A percentile compares a stretch with the other conserved stretches of the same genome.
Conservation (phyloP, 768 basidiomycete species). For the Mycena vulgaris region DNA sequence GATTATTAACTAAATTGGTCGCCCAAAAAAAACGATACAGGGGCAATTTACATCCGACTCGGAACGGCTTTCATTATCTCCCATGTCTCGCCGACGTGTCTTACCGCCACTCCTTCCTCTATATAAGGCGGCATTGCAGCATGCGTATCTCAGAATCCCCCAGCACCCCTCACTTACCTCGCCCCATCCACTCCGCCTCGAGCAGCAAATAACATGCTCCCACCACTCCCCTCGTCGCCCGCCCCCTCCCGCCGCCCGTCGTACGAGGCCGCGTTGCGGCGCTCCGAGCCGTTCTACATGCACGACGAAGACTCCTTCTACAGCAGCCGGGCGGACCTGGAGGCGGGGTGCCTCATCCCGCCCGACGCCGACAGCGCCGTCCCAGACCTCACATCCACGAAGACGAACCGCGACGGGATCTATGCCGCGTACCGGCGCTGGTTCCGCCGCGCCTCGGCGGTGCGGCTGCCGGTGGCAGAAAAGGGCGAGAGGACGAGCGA, state of each 20-base stretch:
- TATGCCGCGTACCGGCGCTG: conserved; percentile 27
- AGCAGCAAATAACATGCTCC: neutral
- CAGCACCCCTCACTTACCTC: too few species aligned
- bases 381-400: conserved; percentile 11
- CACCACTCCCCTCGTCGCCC: neutral
- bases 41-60: conserved; percentile 10
- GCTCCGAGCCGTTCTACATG: conserved; percentile 21
- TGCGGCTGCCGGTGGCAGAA: neutral
- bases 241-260: conserved; percentile 1
- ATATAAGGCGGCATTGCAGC: conserved; percentile 1
- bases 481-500: too few species aligned
- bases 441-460: conserved; percentile 1
- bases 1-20: neutral
- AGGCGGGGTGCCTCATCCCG: conserved; percentile 27
- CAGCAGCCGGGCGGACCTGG: conserved; percentile 19
- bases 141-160: too few species aligned
- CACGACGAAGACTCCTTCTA: conserved; percentile 26
- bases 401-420: conserved; percentile 12
- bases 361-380: conserved; percentile 9
- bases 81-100: conserved; percentile 16
- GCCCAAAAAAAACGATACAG: neutral
- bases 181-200: neutral
- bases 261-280: conserved; percentile 1
- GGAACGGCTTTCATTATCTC: neutral
- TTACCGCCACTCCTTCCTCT: neutral